These are phyloP conservation scores for Tricholomella constricta DNA, from an alignment of 768 basidiomycete genomes.

Conservation along the genomic window DNA sequence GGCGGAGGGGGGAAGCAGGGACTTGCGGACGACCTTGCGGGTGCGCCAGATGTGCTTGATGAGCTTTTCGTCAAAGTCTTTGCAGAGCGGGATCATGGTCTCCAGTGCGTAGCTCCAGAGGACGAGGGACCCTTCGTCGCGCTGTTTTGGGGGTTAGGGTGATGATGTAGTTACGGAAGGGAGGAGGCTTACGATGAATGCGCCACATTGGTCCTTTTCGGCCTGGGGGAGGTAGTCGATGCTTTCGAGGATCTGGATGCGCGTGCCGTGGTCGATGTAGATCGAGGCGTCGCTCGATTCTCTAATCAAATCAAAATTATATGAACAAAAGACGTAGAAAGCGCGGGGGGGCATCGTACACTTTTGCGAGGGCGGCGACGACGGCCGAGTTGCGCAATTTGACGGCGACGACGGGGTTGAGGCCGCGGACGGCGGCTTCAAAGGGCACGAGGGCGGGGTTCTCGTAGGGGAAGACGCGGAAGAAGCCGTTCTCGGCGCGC, in stretches of 20 bases:
- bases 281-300: slow-evolving; percentile 54
- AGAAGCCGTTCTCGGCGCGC: slow-evolving; percentile 59
- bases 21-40: slow-evolving; percentile 31
- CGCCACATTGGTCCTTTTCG: slow-evolving; percentile 88
- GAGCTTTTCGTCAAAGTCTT: slow-evolving; percentile 75
- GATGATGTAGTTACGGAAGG: not conserved
- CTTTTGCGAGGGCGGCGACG: slow-evolving; percentile 70
- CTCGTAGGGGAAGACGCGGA: slow-evolving; percentile 87
- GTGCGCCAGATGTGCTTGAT: slow-evolving; percentile 81
- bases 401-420: slow-evolving; percentile 86
- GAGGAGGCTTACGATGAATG: slow-evolving; percentile 60
- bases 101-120: slow-evolving; percentile 80
- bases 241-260: slow-evolving; percentile 80
- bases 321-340: too few relatives aligned
- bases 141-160: slow-evolving; percentile 28
- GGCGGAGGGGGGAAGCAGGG: slow-evolving; percentile 14
- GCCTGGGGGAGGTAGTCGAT: slow-evolving; percentile 69
- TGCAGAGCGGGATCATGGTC: slow-evolving; percentile 65
- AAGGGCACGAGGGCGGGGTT: slow-evolving; percentile 74
- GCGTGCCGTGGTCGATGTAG: slow-evolving; percentile 76
- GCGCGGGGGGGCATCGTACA: too few relatives aligned
- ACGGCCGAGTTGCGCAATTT: slow-evolving; percentile 75
- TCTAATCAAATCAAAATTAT: slow-evolving; percentile 31
- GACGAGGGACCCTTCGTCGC: slow-evolving; percentile 77
- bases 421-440: slow-evolving; percentile 69